Conservation (phyloP, 352 stramenopile genomes). For the Globisporangium ultimum region DNA sequence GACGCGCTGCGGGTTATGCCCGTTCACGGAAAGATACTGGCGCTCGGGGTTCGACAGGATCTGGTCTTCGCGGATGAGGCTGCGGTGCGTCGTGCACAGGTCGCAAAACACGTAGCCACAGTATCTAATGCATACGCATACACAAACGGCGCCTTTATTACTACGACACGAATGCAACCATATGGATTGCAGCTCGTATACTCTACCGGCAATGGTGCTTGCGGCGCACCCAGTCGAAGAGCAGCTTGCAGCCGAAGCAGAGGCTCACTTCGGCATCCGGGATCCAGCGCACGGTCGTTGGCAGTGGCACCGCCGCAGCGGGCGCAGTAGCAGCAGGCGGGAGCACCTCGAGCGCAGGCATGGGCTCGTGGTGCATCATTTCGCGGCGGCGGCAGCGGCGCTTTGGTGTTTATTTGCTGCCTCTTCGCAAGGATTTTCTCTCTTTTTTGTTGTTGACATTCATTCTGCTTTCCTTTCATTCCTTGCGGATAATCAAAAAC, state of each 20-base stretch:
- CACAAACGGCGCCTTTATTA: too few species aligned
- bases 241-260: conserved; percentile 71
- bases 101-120: conserved; percentile 80
- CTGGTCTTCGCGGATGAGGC: conserved; percentile 68
- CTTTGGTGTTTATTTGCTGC: background rate
- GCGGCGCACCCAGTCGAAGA: conserved; percentile 87
- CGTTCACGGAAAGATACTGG: conserved; percentile 77
- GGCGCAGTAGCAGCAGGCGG: background rate
- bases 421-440: background rate
- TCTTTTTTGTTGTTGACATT: conserved; percentile 1
- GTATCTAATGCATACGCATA: conserved; percentile 25
- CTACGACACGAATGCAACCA: background rate
- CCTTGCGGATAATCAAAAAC: too few species aligned
- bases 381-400: too few species aligned
- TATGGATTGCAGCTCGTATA: background rate
- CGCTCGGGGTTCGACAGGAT: conserved; percentile 71
- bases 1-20: conserved; percentile 80
- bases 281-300: conserved; percentile 81
- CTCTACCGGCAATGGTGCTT: conserved; percentile 86
- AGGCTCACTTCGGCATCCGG: conserved; percentile 75
- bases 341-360: background rate
- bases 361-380: conserved; percentile 11
- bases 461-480: too few species aligned
- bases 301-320: conserved; percentile 13
- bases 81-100: conserved; percentile 63